Conservation (phyloP, 2,329 filamentous ascomycete species). For the Sporothrix pallida region DNA sequence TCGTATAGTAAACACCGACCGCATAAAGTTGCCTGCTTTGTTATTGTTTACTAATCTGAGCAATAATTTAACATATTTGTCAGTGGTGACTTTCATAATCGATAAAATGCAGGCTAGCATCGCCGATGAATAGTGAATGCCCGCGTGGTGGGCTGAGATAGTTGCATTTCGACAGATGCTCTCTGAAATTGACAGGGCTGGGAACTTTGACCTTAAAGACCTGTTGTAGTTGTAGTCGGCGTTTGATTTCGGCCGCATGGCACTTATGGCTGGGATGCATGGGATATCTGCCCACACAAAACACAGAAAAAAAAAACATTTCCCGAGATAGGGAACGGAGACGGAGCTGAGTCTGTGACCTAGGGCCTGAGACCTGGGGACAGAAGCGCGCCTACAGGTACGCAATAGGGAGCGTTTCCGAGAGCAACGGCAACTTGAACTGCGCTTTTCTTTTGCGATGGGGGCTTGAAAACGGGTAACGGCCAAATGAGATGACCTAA, state of each 20-base stretch:
- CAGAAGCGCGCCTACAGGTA: too few relatives aligned
- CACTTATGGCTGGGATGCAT: neutral
- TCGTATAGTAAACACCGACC: neutral
- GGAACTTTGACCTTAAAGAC: neutral
- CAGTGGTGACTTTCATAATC: too few relatives aligned
- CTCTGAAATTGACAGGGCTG: neutral
- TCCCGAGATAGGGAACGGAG: neutral
- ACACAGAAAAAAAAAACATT: neutral
- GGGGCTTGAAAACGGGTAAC: neutral
- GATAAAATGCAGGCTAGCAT: neutral
- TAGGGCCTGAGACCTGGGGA: too few relatives aligned
- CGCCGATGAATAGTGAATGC: neutral
- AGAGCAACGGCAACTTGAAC: too few relatives aligned
- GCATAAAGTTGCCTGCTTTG: constrained; percentile 7
- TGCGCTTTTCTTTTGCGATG: too few relatives aligned
- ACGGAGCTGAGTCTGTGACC: neutral
- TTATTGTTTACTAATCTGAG: constrained; percentile 19
- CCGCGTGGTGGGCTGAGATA: neutral
- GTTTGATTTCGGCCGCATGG: constrained; percentile 1
- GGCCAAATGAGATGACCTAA: neutral
- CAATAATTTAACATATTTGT: neutral
- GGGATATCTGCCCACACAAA: neutral
- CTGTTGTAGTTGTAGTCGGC: neutral
- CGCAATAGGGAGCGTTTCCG: too few relatives aligned
- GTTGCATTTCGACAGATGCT: neutral